A percentile compares a stretch with the other conserved stretches of the same genome.
These are phyloP conservation scores for Apiospora pterosperma DNA, from an alignment of 2,329 filamentous ascomycete species.

Conservation along the genomic window DNA sequence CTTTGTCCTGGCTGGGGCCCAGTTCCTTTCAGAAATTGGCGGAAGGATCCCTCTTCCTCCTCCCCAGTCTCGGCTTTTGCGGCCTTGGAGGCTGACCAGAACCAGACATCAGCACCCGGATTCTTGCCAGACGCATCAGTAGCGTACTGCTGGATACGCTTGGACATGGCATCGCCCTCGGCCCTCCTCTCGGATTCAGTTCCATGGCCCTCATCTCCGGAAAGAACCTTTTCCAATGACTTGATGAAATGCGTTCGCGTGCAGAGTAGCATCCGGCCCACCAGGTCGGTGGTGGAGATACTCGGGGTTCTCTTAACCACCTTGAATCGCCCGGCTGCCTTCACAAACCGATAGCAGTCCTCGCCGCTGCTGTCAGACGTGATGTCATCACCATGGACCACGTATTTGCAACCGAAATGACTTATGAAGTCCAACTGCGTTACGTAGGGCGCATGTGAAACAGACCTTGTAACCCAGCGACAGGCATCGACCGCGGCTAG, in stretches of 20 bases:
- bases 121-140: constrained; percentile 78
- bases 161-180: constrained; percentile 65
- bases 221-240: constrained; percentile 66
- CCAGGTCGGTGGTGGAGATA: constrained; percentile 97
- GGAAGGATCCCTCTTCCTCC: constrained; percentile 64
- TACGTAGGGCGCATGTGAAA: constrained; percentile 89
- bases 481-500: constrained; percentile 90
- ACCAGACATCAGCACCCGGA: constrained; percentile 82
- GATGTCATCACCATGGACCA: constrained; percentile 96
- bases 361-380: constrained; percentile 90
- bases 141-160: constrained; percentile 80
- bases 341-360: constrained; percentile 98
- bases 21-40: constrained; percentile 66
- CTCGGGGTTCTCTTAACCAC: constrained; percentile 95
- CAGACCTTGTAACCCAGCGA: constrained; percentile 84
- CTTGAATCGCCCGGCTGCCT: constrained; percentile 89
- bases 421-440: constrained; percentile 91
- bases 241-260: constrained; percentile 93
- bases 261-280: constrained; percentile 94
- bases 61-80: constrained; percentile 40
- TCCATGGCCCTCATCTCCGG: constrained; percentile 70
- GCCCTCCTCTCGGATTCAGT: constrained; percentile 61
- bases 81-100: constrained; percentile 62
- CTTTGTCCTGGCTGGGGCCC: constrained; percentile 73
- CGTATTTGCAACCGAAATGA: constrained; percentile 92